Evolutionary conservation across 1,284 basidiomycete species (phyloP), one percentile per base, ranked within the genome.

Genomic region (Ustilago xerochloae): DNA sequence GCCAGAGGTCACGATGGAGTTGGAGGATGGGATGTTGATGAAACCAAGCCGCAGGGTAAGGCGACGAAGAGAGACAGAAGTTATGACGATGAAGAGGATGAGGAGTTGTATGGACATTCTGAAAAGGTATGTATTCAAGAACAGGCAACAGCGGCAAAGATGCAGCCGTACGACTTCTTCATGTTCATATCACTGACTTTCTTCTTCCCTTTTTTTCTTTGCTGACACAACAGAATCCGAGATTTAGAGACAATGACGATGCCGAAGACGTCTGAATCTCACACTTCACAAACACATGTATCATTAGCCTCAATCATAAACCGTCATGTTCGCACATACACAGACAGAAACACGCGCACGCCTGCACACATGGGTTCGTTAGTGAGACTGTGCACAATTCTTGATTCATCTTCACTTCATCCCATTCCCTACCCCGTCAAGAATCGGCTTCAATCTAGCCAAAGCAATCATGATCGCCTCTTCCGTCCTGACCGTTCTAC

Each of bases 11-110:
- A 69, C 33, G 55, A 28, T 36, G 59, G 33, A 22, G 30, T 20
- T 8, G 20, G 22, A 15, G 49, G 35, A 16, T 22, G 36, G 16
- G 51, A 26, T 3, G 45, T 22, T 2, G 39, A 20, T 12, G 29
- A 12, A 18, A 18, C 16, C 4, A 39, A 38, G 32, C 39, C 16
- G 20, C 32, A 28, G 32, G 49, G 38, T 5, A 18, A 32, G 4
- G 33, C 35, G 3, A 90, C 43, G 89, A 90, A 48, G 90, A 91
- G 5, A 89, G 91, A 61, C 90, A 91, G 63, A 15, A 67, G 64
- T 48, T 66, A 67, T 46, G 69, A 67, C 18, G 63, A 71, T 20
- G 67, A 70, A 0, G 69, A 72, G 35, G 69, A 72, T 39, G 33
- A 66, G 29, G 53, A 66, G 28, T 48, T 72, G 18, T 72, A 72